Base-by-base conservation (phyloP, 352 stramenopile species). In the Phytophthora palmivora region DNA sequence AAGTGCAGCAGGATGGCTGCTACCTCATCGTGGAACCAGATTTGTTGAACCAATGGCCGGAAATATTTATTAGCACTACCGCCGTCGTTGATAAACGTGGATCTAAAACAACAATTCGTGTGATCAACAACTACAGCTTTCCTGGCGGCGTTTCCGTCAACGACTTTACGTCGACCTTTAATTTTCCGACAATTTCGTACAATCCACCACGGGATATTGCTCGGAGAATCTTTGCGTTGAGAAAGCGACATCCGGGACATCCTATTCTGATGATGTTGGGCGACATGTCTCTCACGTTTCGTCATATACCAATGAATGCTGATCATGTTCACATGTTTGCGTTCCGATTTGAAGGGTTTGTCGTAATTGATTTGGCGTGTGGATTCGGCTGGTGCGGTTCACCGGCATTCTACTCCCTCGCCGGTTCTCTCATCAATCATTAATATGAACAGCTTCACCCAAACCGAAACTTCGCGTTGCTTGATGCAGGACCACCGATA, bases 291-390 rank as follows among this genome's bases (percentile, higher is more conserved):
- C 18, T 45, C 0, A 21, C 56, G 1, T 64, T 64, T 45, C 37
- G 46, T 26, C 56, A 58, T 19, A 52, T 64, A 6, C 56, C 56
- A 2, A 41, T 64, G 6, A 32, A 21, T n/a, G 57, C 28, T 0
- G 6, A 24, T 2, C 38, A 52, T 12, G 62, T 66, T 0, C 53
- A 70, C 43, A 57, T 71, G 33, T 71, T 66, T 26, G 47, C 42
- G n/a, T 54, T 59, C 21, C 48, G 14, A 7, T 67, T 67, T 21
- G 58, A 53, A n/a, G 34, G 30, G 7, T 36, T 26, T 10, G 0
- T 67, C 6, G 24, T 60, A 1, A 51, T 67, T 24, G 48, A 60
- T 24, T 10, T 55, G 1, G 14, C 48, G 0, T 60, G 48, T 38
- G 47, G 38, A 45, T 52, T 52, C 10, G 44, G 28, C 0, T 52